A percentile compares a stretch with the other conserved stretches of the same genome.
Evolutionary conservation across 495 filamentous ascomycete species (phyloP).

Genomic region (Haplographium delicatum): DNA sequence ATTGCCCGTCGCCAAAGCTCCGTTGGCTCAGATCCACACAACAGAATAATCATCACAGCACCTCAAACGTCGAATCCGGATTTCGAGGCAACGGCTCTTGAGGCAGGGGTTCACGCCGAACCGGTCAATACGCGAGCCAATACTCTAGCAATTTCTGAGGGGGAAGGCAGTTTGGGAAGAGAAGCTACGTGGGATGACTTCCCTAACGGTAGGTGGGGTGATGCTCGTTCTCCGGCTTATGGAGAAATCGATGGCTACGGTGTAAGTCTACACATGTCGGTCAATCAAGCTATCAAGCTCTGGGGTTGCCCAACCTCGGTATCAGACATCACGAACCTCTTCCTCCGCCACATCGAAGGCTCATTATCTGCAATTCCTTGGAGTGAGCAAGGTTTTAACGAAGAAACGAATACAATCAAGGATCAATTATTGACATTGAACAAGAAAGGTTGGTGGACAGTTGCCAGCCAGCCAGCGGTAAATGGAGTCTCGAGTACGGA

Average conservation of each 20-base stretch:
- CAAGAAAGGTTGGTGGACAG: constrained; percentile 86
- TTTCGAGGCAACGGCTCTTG: constrained; percentile 60
- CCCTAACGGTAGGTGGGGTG: constrained; percentile 96
- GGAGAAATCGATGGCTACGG: constrained; percentile 95
- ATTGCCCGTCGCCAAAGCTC: constrained; percentile 37
- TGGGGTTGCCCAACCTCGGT: constrained; percentile 72
- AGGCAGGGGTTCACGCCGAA: constrained; percentile 58
- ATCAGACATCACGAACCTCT: constrained; percentile 70
- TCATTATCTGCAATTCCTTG: constrained; percentile 77
- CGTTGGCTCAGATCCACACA: constrained; percentile 63
- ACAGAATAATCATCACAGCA: constrained; percentile 74
- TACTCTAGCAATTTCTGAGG: constrained; percentile 88
- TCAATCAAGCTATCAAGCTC: constrained; percentile 67
- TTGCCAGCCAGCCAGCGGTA: constrained; percentile 94
- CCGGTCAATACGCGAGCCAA: constrained; percentile 63
- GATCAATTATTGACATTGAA: constrained; percentile 69
- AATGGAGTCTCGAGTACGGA: constrained; percentile 75
- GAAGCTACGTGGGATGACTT: constrained; percentile 99
- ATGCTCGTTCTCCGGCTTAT: constrained; percentile 83
- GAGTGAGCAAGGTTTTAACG: constrained; percentile 83
- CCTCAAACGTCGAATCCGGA: constrained; percentile 41
- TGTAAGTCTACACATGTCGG: constrained; percentile 78
- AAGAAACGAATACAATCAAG: constrained; percentile 78
- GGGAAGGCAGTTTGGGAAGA: constrained; percentile 80
- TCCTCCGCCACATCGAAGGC: constrained; percentile 72